Percentiles rank a stretch among this genome's conserved stretches.
These are phyloP conservation scores for Skeletonema tropicum DNA, from an alignment of 108 stramenopile genomes.

Conservation along the genomic window DNA sequence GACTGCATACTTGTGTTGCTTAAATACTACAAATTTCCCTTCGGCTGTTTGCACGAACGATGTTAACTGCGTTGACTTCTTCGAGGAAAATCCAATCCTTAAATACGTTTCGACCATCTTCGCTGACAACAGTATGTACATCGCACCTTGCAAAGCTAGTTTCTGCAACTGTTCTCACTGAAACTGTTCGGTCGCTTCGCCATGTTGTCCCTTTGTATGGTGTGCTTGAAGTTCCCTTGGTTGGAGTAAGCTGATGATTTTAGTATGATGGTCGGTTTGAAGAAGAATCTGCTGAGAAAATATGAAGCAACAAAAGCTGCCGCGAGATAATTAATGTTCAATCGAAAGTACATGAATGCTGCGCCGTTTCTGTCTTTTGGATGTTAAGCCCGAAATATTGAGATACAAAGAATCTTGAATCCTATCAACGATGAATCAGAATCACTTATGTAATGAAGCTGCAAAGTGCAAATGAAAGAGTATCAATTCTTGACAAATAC, in stretches of 20 bases:
- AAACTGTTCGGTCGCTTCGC: conserved; percentile 40
- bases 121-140: conserved; percentile 52
- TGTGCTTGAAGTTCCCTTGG: background rate
- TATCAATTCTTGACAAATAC: no score
- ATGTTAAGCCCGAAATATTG: no score
- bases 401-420: no score
- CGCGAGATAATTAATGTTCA: background rate
- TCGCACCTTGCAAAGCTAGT: conserved; percentile 68
- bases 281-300: background rate
- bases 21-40: conserved; percentile 51
- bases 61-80: conserved; percentile 63
- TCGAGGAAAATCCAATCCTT: conserved; percentile 73
- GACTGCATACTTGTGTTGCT: conserved; percentile 66
- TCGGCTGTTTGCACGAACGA: conserved; percentile 50
- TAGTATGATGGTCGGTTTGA: background rate
- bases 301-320: background rate
- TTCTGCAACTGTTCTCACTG: conserved; percentile 43
- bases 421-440: no score
- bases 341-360: no score
- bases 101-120: conserved; percentile 33
- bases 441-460: no score
- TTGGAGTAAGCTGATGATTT: background rate
- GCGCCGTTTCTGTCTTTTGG: no score
- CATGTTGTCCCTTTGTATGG: conserved; percentile 27
- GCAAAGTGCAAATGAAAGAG: no score